Evolutionary conservation across 108 stramenopile species (phyloP).

Genomic region (Fistulifera solaris): DNA sequence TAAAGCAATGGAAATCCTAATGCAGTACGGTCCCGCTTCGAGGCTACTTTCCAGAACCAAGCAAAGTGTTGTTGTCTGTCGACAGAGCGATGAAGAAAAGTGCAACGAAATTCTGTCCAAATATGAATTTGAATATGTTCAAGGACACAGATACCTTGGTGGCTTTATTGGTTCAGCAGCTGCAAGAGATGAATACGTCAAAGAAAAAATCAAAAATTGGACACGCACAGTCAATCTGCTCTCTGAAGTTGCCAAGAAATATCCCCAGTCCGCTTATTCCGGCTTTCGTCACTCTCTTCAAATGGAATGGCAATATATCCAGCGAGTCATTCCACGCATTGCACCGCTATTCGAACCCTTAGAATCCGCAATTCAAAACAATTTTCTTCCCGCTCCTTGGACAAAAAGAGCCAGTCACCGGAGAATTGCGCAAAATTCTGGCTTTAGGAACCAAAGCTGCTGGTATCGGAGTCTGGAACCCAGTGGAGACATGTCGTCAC

Average conservation of each 20-base stretch:
- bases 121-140: slow-evolving; percentile 2
- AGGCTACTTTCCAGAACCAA: slow-evolving; percentile 15
- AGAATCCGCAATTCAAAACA: no score
- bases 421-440: no score
- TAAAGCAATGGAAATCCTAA: neutral
- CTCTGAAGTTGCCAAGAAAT: slow-evolving; percentile 7
- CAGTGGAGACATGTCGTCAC: neutral
- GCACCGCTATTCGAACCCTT: no score
- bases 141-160: slow-evolving; percentile 9
- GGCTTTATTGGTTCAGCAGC: slow-evolving; percentile 8
- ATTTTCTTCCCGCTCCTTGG: no score
- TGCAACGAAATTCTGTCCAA: neutral
- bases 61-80: neutral
- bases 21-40: neutral
- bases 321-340: neutral
- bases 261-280: slow-evolving; percentile 14
- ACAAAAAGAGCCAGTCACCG: no score
- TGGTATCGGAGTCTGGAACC: neutral
- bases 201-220: slow-evolving; percentile 12
- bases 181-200: slow-evolving; percentile 3
- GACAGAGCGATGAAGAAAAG: neutral
- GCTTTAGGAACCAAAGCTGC: neutral
- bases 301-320: slow-evolving; percentile 11
- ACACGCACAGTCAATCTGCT: slow-evolving; percentile 2
- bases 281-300: slow-evolving; percentile 17